phyloP scores from a whole-genome alignment of 352 stramenopile species.

The Peronosclerospora sorghi region DNA sequence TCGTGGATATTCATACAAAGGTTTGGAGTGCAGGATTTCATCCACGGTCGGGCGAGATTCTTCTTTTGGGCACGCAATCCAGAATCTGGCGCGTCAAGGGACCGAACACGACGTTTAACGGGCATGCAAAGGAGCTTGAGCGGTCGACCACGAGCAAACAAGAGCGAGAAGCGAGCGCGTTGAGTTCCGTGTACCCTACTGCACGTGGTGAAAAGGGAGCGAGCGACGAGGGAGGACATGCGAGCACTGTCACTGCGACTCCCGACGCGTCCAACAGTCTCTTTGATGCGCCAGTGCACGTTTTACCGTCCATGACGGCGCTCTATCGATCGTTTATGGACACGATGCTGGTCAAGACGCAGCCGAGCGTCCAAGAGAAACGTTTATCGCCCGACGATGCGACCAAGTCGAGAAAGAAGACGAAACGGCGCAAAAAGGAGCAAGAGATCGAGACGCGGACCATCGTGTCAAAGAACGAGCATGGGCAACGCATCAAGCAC shows the following conservation, averaged over 20 bases:
- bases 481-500: slow-evolving; percentile 50
- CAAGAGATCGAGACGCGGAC: not conserved
- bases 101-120: slow-evolving; percentile 23
- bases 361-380: slow-evolving; percentile 12
- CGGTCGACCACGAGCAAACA: no score
- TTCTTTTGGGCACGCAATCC: slow-evolving; percentile 41
- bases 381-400: slow-evolving; percentile 5
- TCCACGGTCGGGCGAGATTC: slow-evolving; percentile 41
- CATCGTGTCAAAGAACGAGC: slow-evolving; percentile 4
- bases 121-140: slow-evolving; percentile 10
- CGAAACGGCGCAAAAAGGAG: slow-evolving; percentile 57
- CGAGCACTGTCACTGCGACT: slow-evolving; percentile 12
- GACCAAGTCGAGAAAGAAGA: slow-evolving; percentile 27
- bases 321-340: slow-evolving; percentile 84
- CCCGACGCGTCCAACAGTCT: slow-evolving; percentile 26
- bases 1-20: slow-evolving; percentile 20
- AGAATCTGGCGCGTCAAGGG: slow-evolving; percentile 54
- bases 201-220: no score
- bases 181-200: slow-evolving; percentile 36
- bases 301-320: slow-evolving; percentile 72
- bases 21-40: slow-evolving; percentile 55
- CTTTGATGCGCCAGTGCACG: slow-evolving; percentile 73
- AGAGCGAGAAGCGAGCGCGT: slow-evolving; percentile 27
- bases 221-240: no score
- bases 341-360: slow-evolving; percentile 68